Evolutionary conservation across 225 moss, liverwort and hornwort species (phyloP), one percentile per base, ranked within the genome.

Genomic region (Thuidium tamariscinum): DNA sequence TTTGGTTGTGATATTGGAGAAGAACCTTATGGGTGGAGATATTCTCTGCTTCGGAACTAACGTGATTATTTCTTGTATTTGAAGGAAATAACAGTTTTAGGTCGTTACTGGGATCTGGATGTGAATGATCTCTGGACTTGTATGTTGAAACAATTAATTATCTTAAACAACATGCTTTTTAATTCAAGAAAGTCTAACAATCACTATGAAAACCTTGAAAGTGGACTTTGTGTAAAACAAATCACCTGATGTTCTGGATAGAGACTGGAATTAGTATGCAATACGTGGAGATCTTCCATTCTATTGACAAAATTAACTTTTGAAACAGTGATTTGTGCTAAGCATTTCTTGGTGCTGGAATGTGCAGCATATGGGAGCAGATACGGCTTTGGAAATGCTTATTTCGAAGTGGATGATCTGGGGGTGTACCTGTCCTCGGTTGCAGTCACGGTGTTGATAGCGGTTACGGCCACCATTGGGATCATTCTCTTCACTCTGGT

Each of bases 401-500:
- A 94, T 57, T 82, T 98, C 34, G 95, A 96, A 91, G 94, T 98
- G 34, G 96, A 98, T 83, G 98, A 98, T 74, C 72, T 88, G 49
- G 95, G 98, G 39, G 92, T 98, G n/a, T 98, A 96, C 83, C 86
- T 98, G 27, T 96, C 98, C 44, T 95, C 98, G 4, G 41, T 95
- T 77, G 93, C 96, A 29, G 92, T 96, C 52, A 95, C 96, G 15
- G 88, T 95, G 42, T 71, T 95, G 73, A 90, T 92, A 82, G 91
- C 90, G 55, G 86, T 89, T 72, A 84, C 89, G 79, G 93, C 95
- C 80, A 94, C 89, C 52, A 86, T 96, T 9, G 95, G 95, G 83
- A 98, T 98, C 82, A 87, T 98, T 59, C 98, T 98, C 34, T 92
- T 96, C 67, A 91, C 95, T 20, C 90, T 98, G 14, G 96, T 98